A percentile compares a stretch with the other conserved stretches of the same genome.
Conservation (phyloP, 352 stramenopile genomes). For the Globisporangium parvum region DNA sequence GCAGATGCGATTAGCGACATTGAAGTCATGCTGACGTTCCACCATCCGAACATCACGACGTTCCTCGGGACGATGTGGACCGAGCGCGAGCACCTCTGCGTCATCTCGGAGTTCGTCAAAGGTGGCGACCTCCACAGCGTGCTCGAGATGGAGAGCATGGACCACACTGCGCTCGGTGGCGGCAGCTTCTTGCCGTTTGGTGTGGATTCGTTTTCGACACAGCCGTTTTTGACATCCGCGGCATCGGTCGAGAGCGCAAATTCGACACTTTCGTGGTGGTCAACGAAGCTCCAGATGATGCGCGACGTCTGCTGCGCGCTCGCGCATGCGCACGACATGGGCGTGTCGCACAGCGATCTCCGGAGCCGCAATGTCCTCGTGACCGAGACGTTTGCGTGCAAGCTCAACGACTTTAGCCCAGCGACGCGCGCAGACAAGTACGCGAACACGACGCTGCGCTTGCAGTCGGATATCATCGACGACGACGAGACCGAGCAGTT, state of each 20-base stretch:
- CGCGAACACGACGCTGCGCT: conserved; percentile 9
- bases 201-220: conserved; percentile 2
- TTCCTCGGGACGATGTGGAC: conserved; percentile 74
- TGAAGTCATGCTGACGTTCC: conserved; percentile 45
- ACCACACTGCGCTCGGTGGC: conserved; percentile 11
- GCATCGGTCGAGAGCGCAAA: conserved; percentile 11
- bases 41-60: conserved; percentile 60
- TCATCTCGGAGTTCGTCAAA: conserved; percentile 66
- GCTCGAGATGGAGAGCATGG: conserved; percentile 44
- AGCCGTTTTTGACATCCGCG: conserved; percentile 7
- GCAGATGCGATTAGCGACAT: conserved; percentile 70
- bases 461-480: conserved; percentile 15
- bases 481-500: conserved; percentile 12
- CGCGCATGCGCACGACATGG: conserved; percentile 42
- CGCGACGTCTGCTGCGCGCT: conserved; percentile 50
- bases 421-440: conserved; percentile 27
- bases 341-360: conserved; percentile 53
- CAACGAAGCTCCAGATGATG: conserved; percentile 50
- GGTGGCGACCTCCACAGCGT: conserved; percentile 45
- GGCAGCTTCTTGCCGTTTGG: too few species aligned
- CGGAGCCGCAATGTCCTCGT: conserved; percentile 68
- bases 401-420: conserved; percentile 51
- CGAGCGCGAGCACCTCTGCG: conserved; percentile 48
- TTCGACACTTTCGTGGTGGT: conserved; percentile 22
- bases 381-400: conserved; percentile 44